These are phyloP conservation scores for Cladorrhinum sp. DNA, from an alignment of 2,329 filamentous ascomycete species.

Conservation along the genomic window DNA sequence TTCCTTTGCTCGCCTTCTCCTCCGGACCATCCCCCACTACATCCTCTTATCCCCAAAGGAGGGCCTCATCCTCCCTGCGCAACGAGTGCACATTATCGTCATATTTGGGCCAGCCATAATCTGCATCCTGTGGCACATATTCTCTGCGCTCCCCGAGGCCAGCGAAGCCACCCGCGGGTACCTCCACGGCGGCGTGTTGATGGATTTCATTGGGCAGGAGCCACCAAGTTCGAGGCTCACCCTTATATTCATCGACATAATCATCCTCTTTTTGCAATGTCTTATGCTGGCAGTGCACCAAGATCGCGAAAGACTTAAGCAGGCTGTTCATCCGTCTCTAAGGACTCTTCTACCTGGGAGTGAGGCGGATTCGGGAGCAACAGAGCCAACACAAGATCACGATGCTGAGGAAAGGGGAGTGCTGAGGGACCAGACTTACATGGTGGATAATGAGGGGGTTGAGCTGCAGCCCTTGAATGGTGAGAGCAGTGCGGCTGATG, in stretches of 20 bases:
- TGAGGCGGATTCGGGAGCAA: neutral
- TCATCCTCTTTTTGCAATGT: conserved; percentile 57
- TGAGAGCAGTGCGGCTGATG: conserved; percentile 22
- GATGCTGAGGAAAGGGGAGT: conserved; percentile 58
- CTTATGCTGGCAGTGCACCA: conserved; percentile 63
- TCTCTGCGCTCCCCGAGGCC: conserved; percentile 54
- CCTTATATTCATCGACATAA: conserved; percentile 54
- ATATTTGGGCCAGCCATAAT: conserved; percentile 58
- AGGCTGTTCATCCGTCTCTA: conserved; percentile 38
- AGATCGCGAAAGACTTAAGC: conserved; percentile 56
- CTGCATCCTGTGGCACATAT: conserved; percentile 59
- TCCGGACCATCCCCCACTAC: conserved; percentile 58
- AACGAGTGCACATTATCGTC: conserved; percentile 54
- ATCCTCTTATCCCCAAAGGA: conserved; percentile 63
- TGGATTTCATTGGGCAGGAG: conserved; percentile 67
- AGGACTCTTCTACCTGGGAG: conserved; percentile 6
- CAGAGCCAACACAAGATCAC: conserved; percentile 43
- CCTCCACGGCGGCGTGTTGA: conserved; percentile 63
- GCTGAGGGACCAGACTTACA: conserved; percentile 35
- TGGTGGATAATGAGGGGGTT: conserved; percentile 42
- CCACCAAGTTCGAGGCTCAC: conserved; percentile 56
- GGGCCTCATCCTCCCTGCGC: conserved; percentile 56
- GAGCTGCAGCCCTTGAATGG: conserved; percentile 44
- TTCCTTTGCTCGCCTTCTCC: conserved; percentile 60
- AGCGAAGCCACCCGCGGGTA: conserved; percentile 62